phyloP scores from a whole-genome alignment of 169 alveolate genomes.

The Cryptosporidium baileyi region DNA sequence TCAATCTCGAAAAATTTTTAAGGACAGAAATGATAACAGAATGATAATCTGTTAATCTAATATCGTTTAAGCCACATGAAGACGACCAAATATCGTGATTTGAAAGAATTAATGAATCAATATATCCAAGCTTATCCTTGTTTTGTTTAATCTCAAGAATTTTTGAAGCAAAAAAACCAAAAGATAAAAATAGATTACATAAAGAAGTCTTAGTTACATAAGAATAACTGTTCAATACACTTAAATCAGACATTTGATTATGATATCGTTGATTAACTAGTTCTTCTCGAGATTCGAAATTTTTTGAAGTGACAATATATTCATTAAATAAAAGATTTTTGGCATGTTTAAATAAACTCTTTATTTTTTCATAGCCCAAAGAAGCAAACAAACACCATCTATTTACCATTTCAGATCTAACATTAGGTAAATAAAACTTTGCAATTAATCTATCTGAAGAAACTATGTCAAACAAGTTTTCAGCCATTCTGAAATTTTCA shows the following conservation, averaged over 20 bases:
- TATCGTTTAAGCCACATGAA: not conserved
- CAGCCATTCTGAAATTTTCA: not conserved
- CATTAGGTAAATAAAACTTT: slow-evolving; percentile 6
- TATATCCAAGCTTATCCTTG: not conserved
- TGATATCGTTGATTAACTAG: not conserved
- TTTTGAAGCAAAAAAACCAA: not conserved
- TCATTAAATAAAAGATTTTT: not conserved
- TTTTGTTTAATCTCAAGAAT: slow-evolving; percentile 6
- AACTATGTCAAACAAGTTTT: not conserved
- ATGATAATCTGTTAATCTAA: not conserved
- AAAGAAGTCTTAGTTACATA: slow-evolving; percentile 5
- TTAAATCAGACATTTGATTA: slow-evolving; percentile 3
- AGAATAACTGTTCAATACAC: not conserved
- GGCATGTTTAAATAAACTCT: not conserved
- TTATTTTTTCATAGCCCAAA: not conserved
- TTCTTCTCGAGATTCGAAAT: not conserved
- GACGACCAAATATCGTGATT: not conserved
- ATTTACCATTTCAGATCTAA: slow-evolving; percentile 12
- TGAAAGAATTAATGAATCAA: not conserved
- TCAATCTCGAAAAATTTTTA: not conserved
- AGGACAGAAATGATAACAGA: not conserved
- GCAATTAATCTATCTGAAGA: not conserved
- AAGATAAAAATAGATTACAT: not conserved
- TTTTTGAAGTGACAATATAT: not conserved
- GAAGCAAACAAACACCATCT: not conserved